phyloP scores from a whole-genome alignment of 2,329 filamentous ascomycete species.

The Ascochyta koolunga region DNA sequence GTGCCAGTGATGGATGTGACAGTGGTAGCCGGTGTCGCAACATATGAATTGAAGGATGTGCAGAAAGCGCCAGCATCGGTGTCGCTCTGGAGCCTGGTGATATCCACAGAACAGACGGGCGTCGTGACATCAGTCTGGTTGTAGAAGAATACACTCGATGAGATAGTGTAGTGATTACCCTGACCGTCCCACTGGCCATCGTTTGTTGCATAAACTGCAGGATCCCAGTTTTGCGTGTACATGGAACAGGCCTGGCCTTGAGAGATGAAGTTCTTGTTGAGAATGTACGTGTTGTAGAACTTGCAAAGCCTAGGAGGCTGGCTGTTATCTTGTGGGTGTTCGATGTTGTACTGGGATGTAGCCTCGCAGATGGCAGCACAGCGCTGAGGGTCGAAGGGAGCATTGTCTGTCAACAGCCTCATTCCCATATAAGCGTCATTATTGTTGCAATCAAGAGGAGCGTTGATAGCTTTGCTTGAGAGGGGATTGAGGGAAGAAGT shows the following conservation, averaged over 20 bases:
- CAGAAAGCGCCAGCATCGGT: background rate
- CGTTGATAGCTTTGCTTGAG: slow-evolving; percentile 1
- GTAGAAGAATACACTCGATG: slow-evolving; percentile 2
- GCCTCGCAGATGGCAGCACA: slow-evolving; percentile 5
- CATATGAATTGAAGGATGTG: background rate
- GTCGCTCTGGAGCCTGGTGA: background rate
- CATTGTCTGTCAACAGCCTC: background rate
- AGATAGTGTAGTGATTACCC: slow-evolving; percentile 7
- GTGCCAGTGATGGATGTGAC: background rate
- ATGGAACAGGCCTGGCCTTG: slow-evolving; percentile 38
- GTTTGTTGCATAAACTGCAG: background rate
- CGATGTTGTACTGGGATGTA: slow-evolving; percentile 1
- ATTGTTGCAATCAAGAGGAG: slow-evolving; percentile 5
- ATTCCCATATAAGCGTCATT: slow-evolving; percentile 6
- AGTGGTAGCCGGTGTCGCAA: background rate
- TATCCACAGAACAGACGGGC: slow-evolving; percentile 4
- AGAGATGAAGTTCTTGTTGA: slow-evolving; percentile 32
- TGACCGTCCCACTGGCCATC: background rate
- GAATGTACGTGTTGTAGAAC: slow-evolving; percentile 43
- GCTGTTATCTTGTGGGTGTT: background rate
- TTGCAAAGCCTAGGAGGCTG: slow-evolving; percentile 27
- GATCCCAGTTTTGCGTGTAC: slow-evolving; percentile 22
- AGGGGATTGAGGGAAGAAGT: background rate
- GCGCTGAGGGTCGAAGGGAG: background rate
- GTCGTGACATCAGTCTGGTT: background rate